Base-by-base conservation (phyloP, 441 rosid genomes). In the Bruguiera hainesii region DNA sequence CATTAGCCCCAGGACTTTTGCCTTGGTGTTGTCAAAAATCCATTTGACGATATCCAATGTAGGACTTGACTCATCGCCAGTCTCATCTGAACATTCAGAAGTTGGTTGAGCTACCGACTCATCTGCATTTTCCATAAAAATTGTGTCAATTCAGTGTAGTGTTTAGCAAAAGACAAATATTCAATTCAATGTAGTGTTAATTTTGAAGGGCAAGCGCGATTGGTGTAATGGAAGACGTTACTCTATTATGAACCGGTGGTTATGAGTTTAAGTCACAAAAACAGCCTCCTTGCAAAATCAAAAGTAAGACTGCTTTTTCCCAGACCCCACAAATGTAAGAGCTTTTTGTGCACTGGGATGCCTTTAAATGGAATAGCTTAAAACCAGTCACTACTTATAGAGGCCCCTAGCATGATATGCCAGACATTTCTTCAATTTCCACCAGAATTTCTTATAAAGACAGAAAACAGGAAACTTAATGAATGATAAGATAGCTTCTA, bases 11-110 rank as follows among this genome's bases (percentile, higher is more conserved):
- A 78, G 61, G 65, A 87, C 57, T 68, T 76, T 90, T 29, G 74
- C 76, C 61, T 71, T 83, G 0, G 95, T 84, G 76, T 75, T 83
- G 77, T 79, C 72, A 71, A 90, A 80, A 68, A 95, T 75, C 91
- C 88, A 83, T 79, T 70, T 78, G 30, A 87, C 73, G 50, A 80
- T 61, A 69, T 75, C 64, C 46, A 78, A 28, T 20, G 85, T 78
- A 42, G 77, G 69, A 64, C 71, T 74, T 56, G 86, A 61, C 10
- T 81, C 71, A 16, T 65, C 48, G 19, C 67, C 53, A 11, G 66
- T 57, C 46, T 80, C 83, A 39, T 71, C 83, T 11, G 84, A 77
- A 58, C 70, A 76, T 71, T 63, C 73, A 60, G 72, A 56, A 73
- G 63, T 67, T 55, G 63, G 59, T 0, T 63, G 73, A 80, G 53